phyloP scores from a whole-genome alignment of 257 asterid genomes.

The Fraxinus pennsylvanica region DNA sequence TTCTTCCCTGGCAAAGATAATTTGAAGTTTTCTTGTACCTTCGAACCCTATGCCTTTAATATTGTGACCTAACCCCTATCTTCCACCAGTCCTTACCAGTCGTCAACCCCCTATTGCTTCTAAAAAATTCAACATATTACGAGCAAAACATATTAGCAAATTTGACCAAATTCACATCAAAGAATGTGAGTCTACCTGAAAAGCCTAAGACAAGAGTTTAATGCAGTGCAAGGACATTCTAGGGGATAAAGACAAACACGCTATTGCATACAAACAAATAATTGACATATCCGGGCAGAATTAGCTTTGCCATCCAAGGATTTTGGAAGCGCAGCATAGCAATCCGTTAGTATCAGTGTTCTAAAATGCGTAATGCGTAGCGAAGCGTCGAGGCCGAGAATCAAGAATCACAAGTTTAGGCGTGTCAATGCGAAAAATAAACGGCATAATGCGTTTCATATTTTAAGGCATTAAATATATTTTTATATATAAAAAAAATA shows the following conservation, averaged over 20 bases:
- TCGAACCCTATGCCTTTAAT: too few species aligned
- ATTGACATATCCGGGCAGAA: not conserved
- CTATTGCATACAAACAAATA: not conserved
- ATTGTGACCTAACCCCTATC: not conserved
- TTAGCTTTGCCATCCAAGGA: not conserved
- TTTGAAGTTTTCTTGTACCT: not conserved
- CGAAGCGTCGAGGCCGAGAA: too few species aligned
- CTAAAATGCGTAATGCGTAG: too few species aligned
- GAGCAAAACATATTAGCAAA: not conserved
- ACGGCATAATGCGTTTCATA: too few species aligned
- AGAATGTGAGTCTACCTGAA: not conserved
- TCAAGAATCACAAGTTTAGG: too few species aligned
- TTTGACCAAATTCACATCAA: not conserved
- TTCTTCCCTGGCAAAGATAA: not conserved
- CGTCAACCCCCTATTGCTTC: not conserved
- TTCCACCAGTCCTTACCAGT: not conserved
- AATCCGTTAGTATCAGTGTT: not conserved
- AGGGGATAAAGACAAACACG: not conserved
- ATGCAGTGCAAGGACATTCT: not conserved
- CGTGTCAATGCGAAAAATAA: too few species aligned
- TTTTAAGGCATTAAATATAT: too few species aligned
- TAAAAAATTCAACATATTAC: not conserved
- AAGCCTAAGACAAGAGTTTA: not conserved
- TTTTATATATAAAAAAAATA: too few species aligned
- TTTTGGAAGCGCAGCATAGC: not conserved